Evolutionary conservation across 495 filamentous ascomycete genomes (phyloP), one percentile per base, ranked within the genome.

Genomic region (Hypoxylon fragiforme): DNA sequence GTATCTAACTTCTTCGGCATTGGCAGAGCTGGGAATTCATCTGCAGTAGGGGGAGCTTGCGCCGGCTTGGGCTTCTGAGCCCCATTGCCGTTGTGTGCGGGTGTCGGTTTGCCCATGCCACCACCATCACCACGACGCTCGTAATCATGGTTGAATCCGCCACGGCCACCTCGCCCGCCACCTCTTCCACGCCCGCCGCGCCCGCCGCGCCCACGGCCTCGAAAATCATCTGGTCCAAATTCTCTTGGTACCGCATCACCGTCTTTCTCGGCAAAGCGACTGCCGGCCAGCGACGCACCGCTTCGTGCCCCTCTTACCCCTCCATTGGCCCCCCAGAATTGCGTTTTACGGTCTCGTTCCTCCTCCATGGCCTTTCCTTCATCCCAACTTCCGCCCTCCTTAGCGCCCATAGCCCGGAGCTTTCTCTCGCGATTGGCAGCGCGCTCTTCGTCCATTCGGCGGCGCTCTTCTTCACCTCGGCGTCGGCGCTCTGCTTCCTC

Each of bases 381-480:
- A 50, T 78, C 76, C 76, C 75, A 79, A 42, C 36, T 57, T 16
- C 69, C 72, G 12, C 73, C 74, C 20, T 74, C 73, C 48, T 71
- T 75, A 2, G 56, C 55, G 36, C 67, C 69, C 70, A 77, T 75
- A 3, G 73, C 74, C 41, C 68, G 68, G 22, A 78, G 55, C 67
- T 79, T 79, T 32, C 76, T 64, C 57, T 77, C 75, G 20, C 75
- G 58, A 43, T 79, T 79, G 21, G 66, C 65, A 12, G 67, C 75
- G 14, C 76, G 69, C 64, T 77, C 77, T 7, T 78, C 76, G 43
- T 82, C 77, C 44, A 81, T 61, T 39, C 73, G 73, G 3, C 68
- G 68, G 9, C 65, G 56, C 36, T 74, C 74, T 41, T 73, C 74
- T 3, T 79, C 75, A 18, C 67, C 70, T 1, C 54, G 60, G 7